A percentile compares a stretch with the other conserved stretches of the same genome.
Evolutionary conservation across 1,139 yeast genomes (phyloP).

Genomic region (Pichia sp.): DNA sequence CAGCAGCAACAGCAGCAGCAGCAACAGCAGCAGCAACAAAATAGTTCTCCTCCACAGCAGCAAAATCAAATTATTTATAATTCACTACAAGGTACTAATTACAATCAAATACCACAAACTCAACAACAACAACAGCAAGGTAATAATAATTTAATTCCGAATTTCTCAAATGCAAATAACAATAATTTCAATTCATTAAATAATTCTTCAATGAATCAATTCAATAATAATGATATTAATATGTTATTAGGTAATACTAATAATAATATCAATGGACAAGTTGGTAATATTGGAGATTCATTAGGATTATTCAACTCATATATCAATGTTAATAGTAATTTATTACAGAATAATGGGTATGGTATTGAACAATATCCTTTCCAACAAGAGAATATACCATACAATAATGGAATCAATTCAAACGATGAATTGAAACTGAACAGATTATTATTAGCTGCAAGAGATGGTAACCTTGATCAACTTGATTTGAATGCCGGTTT

Average conservation of each 20-base stretch:
- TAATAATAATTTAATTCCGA: background rate
- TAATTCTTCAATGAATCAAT: constrained; percentile 13
- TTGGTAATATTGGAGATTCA: constrained; percentile 13
- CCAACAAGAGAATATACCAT: constrained; percentile 25
- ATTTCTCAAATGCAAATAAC: background rate
- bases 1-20: constrained; percentile 20
- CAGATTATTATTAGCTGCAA: constrained; percentile 25
- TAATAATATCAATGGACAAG: constrained; percentile 2
- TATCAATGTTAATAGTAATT: constrained; percentile 12
- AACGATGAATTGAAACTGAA: constrained; percentile 28
- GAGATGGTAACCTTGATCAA: constrained; percentile 26
- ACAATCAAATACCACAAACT: background rate
- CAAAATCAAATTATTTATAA: background rate
- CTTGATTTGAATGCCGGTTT: constrained; percentile 24
- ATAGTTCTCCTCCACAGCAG: background rate
- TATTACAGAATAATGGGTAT: constrained; percentile 12
- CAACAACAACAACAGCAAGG: constrained; percentile 1
- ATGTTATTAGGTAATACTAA: constrained; percentile 8
- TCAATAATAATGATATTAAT: constrained; percentile 12
- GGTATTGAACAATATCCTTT: constrained; percentile 14
- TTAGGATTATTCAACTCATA: constrained; percentile 16
- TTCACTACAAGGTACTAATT: too few species aligned
- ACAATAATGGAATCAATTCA: constrained; percentile 9
- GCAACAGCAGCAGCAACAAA: constrained; percentile 17
- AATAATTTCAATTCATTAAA: background rate